Evolutionary conservation across 305 asterid genomes (phyloP).

Genomic region (Fraxinus albicans): DNA sequence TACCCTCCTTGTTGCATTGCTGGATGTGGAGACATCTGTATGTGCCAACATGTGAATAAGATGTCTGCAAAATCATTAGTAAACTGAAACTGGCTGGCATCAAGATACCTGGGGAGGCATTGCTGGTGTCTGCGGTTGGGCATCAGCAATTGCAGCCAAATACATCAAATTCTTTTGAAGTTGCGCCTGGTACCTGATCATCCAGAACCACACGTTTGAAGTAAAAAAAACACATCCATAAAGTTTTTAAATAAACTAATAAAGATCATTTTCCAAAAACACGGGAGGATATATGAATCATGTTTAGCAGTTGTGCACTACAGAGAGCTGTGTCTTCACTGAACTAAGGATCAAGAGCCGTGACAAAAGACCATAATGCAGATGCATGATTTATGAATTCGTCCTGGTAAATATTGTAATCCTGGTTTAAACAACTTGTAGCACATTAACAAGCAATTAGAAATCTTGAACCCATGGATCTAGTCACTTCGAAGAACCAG

Average conservation of each 20-base stretch:
- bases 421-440: background rate
- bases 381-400: background rate
- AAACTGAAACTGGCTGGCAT: background rate
- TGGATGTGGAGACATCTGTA: slow-evolving; percentile 72
- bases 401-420: background rate
- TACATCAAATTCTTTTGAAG: slow-evolving; percentile 96
- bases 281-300: background rate
- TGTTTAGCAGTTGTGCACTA: background rate
- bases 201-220: slow-evolving; percentile 19
- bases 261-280: background rate
- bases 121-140: slow-evolving; percentile 82
- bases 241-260: background rate
- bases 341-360: background rate
- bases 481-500: background rate
- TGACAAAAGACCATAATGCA: background rate
- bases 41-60: slow-evolving; percentile 5
- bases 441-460: background rate
- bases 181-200: slow-evolving; percentile 77
- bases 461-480: background rate
- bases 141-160: slow-evolving; percentile 97
- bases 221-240: background rate
- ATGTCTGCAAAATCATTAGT: background rate
- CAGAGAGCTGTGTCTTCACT: background rate
- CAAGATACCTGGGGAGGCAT: slow-evolving; percentile 64
- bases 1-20: slow-evolving; percentile 78